Percentiles rank a stretch among this genome's conserved stretches.
phyloP scores from a whole-genome alignment of 2,329 filamentous ascomycete genomes.

The Stenocarpella maydis region DNA sequence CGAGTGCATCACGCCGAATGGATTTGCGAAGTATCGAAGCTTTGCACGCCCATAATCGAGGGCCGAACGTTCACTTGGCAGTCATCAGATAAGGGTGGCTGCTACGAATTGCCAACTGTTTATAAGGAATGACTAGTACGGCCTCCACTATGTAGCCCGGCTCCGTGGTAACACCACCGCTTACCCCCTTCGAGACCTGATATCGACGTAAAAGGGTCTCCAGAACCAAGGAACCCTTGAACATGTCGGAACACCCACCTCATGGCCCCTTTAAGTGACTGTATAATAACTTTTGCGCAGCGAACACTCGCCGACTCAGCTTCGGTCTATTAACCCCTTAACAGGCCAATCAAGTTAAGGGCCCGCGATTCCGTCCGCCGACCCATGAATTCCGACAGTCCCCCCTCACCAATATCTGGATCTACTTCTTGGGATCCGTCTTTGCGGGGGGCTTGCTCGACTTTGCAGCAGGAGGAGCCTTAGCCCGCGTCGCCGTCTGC shows the following conservation, averaged over 20 bases:
- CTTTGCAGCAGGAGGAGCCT: neutral
- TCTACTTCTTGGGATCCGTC: neutral
- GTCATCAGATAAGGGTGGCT: neutral
- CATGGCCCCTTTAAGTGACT: neutral
- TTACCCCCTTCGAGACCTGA: neutral
- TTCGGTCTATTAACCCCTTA: neutral
- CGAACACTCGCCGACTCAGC: neutral
- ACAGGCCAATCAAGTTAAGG: neutral
- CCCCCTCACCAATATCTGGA: neutral
- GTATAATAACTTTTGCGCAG: neutral
- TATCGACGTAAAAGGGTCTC: neutral
- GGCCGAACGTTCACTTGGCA: neutral
- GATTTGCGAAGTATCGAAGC: neutral
- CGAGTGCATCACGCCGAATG: neutral
- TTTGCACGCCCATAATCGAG: neutral
- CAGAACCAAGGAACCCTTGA: neutral
- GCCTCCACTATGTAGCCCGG: neutral
- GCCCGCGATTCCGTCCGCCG: neutral
- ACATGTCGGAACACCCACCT: neutral
- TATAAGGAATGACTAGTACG: neutral
- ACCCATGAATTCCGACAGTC: neutral
- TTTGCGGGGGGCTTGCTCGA: neutral
- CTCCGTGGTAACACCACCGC: neutral
- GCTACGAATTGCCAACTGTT: neutral
- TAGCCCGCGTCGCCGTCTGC: neutral